Conservation (phyloP, 495 filamentous ascomycete species). For the Penicillium paxilli region DNA sequence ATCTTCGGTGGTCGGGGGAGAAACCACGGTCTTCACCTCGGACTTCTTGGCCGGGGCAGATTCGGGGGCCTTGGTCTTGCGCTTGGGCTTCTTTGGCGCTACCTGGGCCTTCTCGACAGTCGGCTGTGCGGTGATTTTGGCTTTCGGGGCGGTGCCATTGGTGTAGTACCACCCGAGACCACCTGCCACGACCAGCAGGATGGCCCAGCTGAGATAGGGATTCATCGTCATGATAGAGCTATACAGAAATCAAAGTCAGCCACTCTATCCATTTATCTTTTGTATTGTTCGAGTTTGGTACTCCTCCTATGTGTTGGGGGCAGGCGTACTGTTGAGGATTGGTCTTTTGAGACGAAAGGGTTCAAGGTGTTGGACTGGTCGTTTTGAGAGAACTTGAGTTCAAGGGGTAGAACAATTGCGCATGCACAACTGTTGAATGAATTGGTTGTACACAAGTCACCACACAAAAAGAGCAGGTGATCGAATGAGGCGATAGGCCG, state of each 20-base stretch:
- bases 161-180: slow-evolving; percentile 50
- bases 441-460: slow-evolving; percentile 10
- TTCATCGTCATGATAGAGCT: slow-evolving; percentile 43
- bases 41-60: slow-evolving; percentile 25
- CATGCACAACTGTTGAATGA: slow-evolving; percentile 11
- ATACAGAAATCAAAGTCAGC: neutral
- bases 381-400: neutral
- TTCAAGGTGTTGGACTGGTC: neutral
- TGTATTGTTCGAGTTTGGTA: neutral
- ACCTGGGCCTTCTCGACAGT: slow-evolving; percentile 38
- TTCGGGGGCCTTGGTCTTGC: slow-evolving; percentile 39
- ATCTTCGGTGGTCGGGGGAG: slow-evolving; percentile 35
- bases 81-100: slow-evolving; percentile 44
- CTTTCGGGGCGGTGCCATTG: slow-evolving; percentile 37
- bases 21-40: slow-evolving; percentile 40
- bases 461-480: slow-evolving; percentile 1
- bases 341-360: slow-evolving; percentile 3
- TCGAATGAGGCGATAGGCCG: neutral
- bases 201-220: slow-evolving; percentile 55
- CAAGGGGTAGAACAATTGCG: slow-evolving; percentile 12
- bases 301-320: neutral
- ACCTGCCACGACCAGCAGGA: slow-evolving; percentile 53
- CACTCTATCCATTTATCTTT: neutral
- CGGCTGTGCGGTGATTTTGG: slow-evolving; percentile 30
- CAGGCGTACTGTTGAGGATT: slow-evolving; percentile 13